Percentiles rank a stretch among this genome's conserved stretches.
phyloP scores from a whole-genome alignment of 495 filamentous ascomycete genomes.

The Oleoguttula mirabilis region DNA sequence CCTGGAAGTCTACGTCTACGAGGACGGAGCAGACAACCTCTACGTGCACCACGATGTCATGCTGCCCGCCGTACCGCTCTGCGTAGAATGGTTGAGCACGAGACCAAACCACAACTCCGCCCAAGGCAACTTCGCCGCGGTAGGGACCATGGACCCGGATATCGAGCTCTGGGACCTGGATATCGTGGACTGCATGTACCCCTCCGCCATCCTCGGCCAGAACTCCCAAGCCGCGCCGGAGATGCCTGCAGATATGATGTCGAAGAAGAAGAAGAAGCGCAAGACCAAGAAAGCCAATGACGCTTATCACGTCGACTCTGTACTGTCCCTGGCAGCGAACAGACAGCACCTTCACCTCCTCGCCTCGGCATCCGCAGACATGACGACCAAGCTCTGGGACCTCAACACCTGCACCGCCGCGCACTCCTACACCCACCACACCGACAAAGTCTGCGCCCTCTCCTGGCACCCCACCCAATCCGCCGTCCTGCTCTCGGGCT shows the following conservation, averaged over 20 bases:
- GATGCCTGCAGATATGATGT: conserved; percentile 22
- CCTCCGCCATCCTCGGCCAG: conserved; percentile 91
- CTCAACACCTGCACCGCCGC: conserved; percentile 81
- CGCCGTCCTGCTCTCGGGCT: conserved; percentile 78
- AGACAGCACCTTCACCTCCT: conserved; percentile 85
- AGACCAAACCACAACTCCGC: conserved; percentile 55
- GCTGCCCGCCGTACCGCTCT: conserved; percentile 92
- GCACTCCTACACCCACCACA: conserved; percentile 82
- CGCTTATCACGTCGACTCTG: conserved; percentile 85
- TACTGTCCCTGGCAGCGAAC: conserved; percentile 83
- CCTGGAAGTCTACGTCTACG: conserved; percentile 94
- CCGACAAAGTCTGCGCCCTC: conserved; percentile 90
- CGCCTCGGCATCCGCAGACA: conserved; percentile 91
- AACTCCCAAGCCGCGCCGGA: conserved; percentile 41
- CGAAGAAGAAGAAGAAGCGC: conserved; percentile 74
- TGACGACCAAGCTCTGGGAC: conserved; percentile 97
- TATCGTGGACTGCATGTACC: conserved; percentile 91
- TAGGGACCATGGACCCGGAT: conserved; percentile 95
- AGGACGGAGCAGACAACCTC: conserved; percentile 84
- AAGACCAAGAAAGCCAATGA: conserved; percentile 77
- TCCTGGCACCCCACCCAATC: conserved; percentile 83
- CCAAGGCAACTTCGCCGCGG: conserved; percentile 70
- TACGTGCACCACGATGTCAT: conserved; percentile 99
- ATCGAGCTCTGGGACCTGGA: conserved; percentile 99
- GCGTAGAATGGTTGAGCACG: conserved; percentile 87